Conservation (phyloP, 331 rosid genomes). For the Pyracantha coccinea region DNA sequence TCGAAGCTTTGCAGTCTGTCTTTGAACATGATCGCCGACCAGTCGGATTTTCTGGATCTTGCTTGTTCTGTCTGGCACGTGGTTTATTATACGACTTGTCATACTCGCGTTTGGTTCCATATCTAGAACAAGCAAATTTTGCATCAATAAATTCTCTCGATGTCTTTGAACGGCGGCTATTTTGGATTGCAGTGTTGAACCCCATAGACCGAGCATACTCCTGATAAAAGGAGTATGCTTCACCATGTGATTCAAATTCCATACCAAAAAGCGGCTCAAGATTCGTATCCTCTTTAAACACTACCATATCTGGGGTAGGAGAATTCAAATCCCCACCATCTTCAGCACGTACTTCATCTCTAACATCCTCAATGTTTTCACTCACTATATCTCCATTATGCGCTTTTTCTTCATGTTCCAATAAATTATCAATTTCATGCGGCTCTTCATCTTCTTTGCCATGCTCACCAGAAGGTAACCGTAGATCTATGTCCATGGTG, state of each 20-base stretch:
- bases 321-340: constrained; percentile 84
- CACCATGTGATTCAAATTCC: constrained; percentile 95
- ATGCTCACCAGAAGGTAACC: constrained; percentile 88
- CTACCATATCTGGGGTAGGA: constrained; percentile 50
- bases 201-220: constrained; percentile 98
- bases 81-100: constrained; percentile 78
- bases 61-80: constrained; percentile 84
- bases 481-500: constrained; percentile 88
- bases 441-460: constrained; percentile 79
- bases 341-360: constrained; percentile 49
- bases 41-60: constrained; percentile 74
- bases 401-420: constrained; percentile 72
- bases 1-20: constrained; percentile 97
- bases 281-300: constrained; percentile 78
- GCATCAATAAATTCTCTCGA: constrained; percentile 97
- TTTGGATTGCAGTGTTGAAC: constrained; percentile 93
- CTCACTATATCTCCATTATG: constrained; percentile 62
- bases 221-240: constrained; percentile 96
- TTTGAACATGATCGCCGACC: constrained; percentile 91
- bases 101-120: constrained; percentile 91
- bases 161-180: constrained; percentile 94
- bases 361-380: constrained; percentile 47
- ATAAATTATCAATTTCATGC: constrained; percentile 54
- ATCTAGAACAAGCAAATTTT: constrained; percentile 94
- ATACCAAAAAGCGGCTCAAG: constrained; percentile 97